phyloP scores from a whole-genome alignment of 1,284 basidiomycete species.

The Malassezia restricta region DNA sequence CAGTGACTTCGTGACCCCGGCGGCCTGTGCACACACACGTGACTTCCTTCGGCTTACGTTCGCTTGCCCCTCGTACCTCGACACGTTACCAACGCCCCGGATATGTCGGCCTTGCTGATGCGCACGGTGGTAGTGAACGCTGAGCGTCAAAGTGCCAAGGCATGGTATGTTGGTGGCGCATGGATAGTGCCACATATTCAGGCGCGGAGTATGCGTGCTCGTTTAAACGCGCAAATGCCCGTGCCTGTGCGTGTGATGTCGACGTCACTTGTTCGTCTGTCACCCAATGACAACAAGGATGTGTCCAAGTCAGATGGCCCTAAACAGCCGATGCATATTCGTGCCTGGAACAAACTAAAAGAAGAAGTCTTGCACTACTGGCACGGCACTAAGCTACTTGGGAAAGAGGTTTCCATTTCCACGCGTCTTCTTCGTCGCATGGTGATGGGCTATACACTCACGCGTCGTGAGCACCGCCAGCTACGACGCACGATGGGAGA shows the following conservation, averaged over 20 bases:
- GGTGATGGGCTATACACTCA: slow-evolving; percentile 76
- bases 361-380: slow-evolving; percentile 94
- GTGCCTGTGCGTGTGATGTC: background rate
- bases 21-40: background rate
- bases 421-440: slow-evolving; percentile 79
- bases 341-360: slow-evolving; percentile 76
- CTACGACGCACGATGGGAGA: slow-evolving; percentile 86
- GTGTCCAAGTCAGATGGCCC: slow-evolving; percentile 2
- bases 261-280: background rate
- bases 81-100: background rate
- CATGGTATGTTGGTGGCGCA: background rate
- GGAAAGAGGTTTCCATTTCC: slow-evolving; percentile 85
- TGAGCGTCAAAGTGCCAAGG: background rate
- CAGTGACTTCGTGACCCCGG: background rate
- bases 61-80: background rate
- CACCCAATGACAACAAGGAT: background rate
- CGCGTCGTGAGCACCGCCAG: slow-evolving; percentile 84
- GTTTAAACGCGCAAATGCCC: background rate
- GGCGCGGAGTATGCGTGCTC: background rate
- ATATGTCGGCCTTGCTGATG: background rate
- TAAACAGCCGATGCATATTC: slow-evolving; percentile 19
- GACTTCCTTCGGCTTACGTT: background rate
- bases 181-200: background rate
- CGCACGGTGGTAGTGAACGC: background rate
- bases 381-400: slow-evolving; percentile 87